A percentile compares a stretch with the other conserved stretches of the same genome.
phyloP scores from a whole-genome alignment of 169 alveolate genomes.

The Plasmodium gonderi region DNA sequence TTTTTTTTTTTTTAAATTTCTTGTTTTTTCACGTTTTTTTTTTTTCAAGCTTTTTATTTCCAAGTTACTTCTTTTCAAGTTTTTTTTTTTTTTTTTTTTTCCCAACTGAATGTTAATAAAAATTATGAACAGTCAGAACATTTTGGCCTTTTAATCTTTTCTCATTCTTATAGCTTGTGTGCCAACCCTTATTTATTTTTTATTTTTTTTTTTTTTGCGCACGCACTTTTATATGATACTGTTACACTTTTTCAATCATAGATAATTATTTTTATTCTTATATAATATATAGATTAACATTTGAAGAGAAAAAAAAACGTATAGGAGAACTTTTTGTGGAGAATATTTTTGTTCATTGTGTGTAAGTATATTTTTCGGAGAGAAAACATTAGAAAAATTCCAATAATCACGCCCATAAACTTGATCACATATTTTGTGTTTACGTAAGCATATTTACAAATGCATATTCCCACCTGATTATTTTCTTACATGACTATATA shows the following conservation, averaged over 20 bases:
- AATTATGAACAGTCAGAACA: constrained; percentile 5
- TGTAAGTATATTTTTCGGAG: not conserved
- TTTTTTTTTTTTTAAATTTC: not conserved
- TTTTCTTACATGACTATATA: no score
- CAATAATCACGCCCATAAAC: no score
- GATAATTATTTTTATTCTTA: not conserved
- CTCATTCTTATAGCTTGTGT: no score
- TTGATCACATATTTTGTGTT: no score
- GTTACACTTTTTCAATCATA: not conserved
- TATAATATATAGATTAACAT: not conserved
- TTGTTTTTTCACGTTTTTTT: not conserved
- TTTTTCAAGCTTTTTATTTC: no score
- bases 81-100: not conserved
- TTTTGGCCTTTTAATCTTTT: not conserved
- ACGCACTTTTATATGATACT: not conserved
- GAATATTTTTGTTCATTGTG: not conserved
- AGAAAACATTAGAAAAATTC: no score
- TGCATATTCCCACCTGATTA: no score
- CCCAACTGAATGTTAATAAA: not conserved
- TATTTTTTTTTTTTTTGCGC: not conserved
- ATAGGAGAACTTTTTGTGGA: not conserved
- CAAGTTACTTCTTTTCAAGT: no score
- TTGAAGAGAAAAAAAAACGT: not conserved
- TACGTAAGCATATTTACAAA: no score
- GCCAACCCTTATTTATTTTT: no score